A percentile compares a stretch with the other conserved stretches of the same genome.
Conservation (phyloP, 441 rosid genomes). For the Corymbia citriodora region DNA sequence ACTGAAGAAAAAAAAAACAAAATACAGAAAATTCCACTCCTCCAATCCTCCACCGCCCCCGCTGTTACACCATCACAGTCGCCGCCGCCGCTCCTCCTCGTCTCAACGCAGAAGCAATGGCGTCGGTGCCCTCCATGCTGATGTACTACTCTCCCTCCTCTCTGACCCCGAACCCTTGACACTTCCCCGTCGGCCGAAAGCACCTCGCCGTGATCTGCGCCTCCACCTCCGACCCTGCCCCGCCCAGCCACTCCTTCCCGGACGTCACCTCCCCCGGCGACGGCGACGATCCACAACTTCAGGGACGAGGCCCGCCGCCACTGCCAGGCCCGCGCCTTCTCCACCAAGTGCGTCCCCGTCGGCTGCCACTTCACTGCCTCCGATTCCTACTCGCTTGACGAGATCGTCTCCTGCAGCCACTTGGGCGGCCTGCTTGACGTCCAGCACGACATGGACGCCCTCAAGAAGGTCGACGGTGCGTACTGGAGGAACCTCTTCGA, state of each 20-base stretch:
- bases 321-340: constrained; percentile 29
- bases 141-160: constrained; percentile 26
- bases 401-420: constrained; percentile 59
- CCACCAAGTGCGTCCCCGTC: constrained; percentile 56
- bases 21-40: neutral
- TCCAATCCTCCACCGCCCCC: neutral
- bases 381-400: constrained; percentile 56
- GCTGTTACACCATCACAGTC: too few relatives aligned
- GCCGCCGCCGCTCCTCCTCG: neutral
- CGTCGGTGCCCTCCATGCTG: constrained; percentile 19
- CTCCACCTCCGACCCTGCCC: constrained; percentile 14
- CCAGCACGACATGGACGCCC: constrained; percentile 51
- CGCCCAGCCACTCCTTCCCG: neutral
- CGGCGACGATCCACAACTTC: constrained; percentile 26
- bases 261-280: constrained; percentile 7
- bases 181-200: neutral
- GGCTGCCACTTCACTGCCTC: constrained; percentile 29
- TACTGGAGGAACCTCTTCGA: constrained; percentile 64
- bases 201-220: constrained; percentile 27
- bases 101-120: constrained; percentile 9
- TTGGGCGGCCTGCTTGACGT: constrained; percentile 63
- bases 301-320: constrained; percentile 54
- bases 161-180: constrained; percentile 7
- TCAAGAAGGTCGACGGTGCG: constrained; percentile 43
- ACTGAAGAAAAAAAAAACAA: too few relatives aligned